These are phyloP conservation scores for Hymenoscyphus scutula DNA, from an alignment of 2,329 filamentous ascomycete genomes.

Conservation along the genomic window DNA sequence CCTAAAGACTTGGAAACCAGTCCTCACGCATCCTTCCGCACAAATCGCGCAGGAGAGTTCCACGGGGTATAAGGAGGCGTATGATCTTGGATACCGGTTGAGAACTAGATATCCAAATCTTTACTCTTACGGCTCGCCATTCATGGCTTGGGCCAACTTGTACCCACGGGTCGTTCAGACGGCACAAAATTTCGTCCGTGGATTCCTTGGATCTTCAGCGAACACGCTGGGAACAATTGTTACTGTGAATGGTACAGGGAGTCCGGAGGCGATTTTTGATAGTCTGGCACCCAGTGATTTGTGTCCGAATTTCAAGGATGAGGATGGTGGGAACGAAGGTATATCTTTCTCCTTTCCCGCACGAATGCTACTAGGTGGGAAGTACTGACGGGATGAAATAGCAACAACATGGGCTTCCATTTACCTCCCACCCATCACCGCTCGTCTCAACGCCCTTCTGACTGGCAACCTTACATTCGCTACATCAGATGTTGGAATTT, in stretches of 20 bases:
- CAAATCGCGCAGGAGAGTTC: conserved; percentile 59
- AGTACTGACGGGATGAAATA: conserved; percentile 11
- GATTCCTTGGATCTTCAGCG: conserved; percentile 57
- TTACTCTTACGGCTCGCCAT: conserved; percentile 44
- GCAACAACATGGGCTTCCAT: conserved; percentile 48
- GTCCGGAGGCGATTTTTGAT: conserved; percentile 54
- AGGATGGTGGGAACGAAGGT: conserved; percentile 46
- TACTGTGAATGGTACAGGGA: conserved; percentile 55
- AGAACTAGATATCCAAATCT: conserved; percentile 50
- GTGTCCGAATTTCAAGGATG: conserved; percentile 58
- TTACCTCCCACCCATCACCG: conserved; percentile 52
- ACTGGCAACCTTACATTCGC: conserved; percentile 54
- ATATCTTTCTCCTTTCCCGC: not conserved
- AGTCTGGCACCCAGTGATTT: conserved; percentile 61
- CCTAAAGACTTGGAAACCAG: conserved; percentile 56
- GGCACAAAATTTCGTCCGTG: conserved; percentile 58
- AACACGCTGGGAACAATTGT: conserved; percentile 54
- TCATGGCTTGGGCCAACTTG: conserved; percentile 64
- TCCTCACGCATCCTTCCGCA: conserved; percentile 50
- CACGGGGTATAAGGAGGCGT: conserved; percentile 61
- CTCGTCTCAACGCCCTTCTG: conserved; percentile 54
- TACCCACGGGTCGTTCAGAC: conserved; percentile 63
- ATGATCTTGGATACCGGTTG: conserved; percentile 53
- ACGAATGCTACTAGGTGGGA: too few relatives aligned
- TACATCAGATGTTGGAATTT: conserved; percentile 51